Conservation (phyloP, 805 yeast genomes). For the Nakazawaea ambrosiae region DNA sequence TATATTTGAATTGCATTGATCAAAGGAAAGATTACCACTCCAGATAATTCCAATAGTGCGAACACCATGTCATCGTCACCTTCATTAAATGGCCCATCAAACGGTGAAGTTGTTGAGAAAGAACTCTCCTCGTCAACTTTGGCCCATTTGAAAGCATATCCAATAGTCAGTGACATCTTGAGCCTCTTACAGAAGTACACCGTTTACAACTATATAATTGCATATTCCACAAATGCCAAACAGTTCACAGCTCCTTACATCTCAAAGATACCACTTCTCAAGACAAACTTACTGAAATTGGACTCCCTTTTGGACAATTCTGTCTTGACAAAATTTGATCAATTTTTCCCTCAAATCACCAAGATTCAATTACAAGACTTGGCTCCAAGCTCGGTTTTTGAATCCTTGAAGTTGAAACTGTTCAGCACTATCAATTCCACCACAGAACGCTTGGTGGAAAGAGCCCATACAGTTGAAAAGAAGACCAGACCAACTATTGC, state of each 20-base stretch:
- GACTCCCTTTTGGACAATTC: slow-evolving; percentile 19
- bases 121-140: neutral
- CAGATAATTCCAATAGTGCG: too few relatives aligned
- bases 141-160: slow-evolving; percentile 24
- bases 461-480: slow-evolving; percentile 3
- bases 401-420: neutral
- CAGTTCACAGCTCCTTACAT: slow-evolving; percentile 12
- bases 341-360: slow-evolving; percentile 22
- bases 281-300: slow-evolving; percentile 14
- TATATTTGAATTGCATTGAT: too few relatives aligned
- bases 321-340: slow-evolving; percentile 21
- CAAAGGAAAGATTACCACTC: too few relatives aligned
- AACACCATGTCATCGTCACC: too few relatives aligned
- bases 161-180: slow-evolving; percentile 21
- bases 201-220: slow-evolving; percentile 13
- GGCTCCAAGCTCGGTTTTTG: neutral
- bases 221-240: slow-evolving; percentile 13
- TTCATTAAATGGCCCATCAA: too few relatives aligned
- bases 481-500: slow-evolving; percentile 13
- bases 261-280: slow-evolving; percentile 15
- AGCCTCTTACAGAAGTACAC: slow-evolving; percentile 14
- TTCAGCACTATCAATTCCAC: neutral
- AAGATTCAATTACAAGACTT: slow-evolving; percentile 13
- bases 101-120: neutral
- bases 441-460: neutral